Evolutionary conservation across 164 flowering plant genomes (phyloP).

Genomic region (Umbilicus rupestris): DNA sequence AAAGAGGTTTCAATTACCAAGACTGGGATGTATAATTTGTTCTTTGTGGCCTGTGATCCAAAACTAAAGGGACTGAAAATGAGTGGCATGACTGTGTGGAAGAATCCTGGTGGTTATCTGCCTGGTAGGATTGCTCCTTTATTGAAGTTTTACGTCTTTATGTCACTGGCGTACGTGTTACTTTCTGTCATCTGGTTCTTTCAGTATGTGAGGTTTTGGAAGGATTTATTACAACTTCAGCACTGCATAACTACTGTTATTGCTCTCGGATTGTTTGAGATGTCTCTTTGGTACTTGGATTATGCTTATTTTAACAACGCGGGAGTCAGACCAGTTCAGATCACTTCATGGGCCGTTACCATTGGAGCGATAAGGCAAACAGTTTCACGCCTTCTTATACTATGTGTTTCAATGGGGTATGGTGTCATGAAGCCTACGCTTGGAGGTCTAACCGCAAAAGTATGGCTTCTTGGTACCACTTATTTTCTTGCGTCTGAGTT

Average conservation of each 20-base stretch:
- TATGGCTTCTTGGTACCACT: slow-evolving; percentile 73
- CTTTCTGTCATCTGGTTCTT: slow-evolving; percentile 59
- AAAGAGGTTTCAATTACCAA: slow-evolving; percentile 43
- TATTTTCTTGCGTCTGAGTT: slow-evolving; percentile 81
- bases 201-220: slow-evolving; percentile 74
- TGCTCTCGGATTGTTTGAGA: slow-evolving; percentile 77
- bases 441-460: slow-evolving; percentile 91
- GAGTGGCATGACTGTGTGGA: slow-evolving; percentile 87
- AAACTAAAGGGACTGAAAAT: slow-evolving; percentile 59
- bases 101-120: slow-evolving; percentile 80
- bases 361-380: slow-evolving; percentile 84
- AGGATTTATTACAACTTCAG: slow-evolving; percentile 76
- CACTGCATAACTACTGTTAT: slow-evolving; percentile 70
- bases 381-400: slow-evolving; percentile 72
- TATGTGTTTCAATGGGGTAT: slow-evolving; percentile 83
- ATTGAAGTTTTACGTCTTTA: slow-evolving; percentile 61
- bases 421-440: slow-evolving; percentile 95
- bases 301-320: slow-evolving; percentile 60
- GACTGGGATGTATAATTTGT: slow-evolving; percentile 91
- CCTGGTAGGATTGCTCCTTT: slow-evolving; percentile 94
- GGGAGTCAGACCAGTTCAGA: slow-evolving; percentile 67
- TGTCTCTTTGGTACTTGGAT: slow-evolving; percentile 84
- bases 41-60: slow-evolving; percentile 86
- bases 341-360: slow-evolving; percentile 90
- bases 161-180: slow-evolving; percentile 62